A percentile compares a stretch with the other conserved stretches of the same genome.
Conservation (phyloP, 1,139 yeast genomes). For the Kodamaea fungicola region DNA sequence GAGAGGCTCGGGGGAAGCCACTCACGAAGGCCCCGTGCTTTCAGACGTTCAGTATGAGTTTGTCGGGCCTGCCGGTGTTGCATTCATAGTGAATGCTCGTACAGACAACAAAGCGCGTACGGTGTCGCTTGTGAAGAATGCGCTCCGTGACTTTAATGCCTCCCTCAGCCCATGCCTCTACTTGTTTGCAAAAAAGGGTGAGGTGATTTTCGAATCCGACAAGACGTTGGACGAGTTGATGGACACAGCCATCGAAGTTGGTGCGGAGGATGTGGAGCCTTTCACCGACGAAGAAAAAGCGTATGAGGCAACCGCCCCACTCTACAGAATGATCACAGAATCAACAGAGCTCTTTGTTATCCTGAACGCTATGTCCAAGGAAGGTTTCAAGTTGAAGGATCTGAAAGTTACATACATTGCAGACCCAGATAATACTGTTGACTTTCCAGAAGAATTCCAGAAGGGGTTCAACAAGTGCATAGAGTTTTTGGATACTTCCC, state of each 20-base stretch:
- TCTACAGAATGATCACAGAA: slow-evolving; percentile 49
- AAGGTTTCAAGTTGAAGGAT: slow-evolving; percentile 61
- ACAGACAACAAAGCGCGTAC: slow-evolving; percentile 90
- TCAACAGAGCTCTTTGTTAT: slow-evolving; percentile 60
- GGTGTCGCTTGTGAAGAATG: slow-evolving; percentile 69
- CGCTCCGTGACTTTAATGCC: slow-evolving; percentile 69
- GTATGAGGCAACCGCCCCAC: slow-evolving; percentile 34
- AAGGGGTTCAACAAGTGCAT: slow-evolving; percentile 58
- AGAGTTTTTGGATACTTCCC: slow-evolving; percentile 62
- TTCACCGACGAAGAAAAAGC: slow-evolving; percentile 39
- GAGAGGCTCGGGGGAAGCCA: slow-evolving; percentile 66
- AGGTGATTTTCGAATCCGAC: slow-evolving; percentile 48
- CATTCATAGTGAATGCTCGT: slow-evolving; percentile 76
- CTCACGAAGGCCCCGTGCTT: slow-evolving; percentile 31
- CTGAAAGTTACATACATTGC: slow-evolving; percentile 69
- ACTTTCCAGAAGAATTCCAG: slow-evolving; percentile 48
- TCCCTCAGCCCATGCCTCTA: slow-evolving; percentile 73
- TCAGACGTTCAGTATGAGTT: slow-evolving; percentile 73
- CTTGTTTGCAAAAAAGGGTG: slow-evolving; percentile 76
- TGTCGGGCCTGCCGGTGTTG: slow-evolving; percentile 89
- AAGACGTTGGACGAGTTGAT: slow-evolving; percentile 59
- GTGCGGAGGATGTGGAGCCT: slow-evolving; percentile 78
- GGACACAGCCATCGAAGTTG: slow-evolving; percentile 73
- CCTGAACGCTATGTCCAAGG: slow-evolving; percentile 52
- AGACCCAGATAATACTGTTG: slow-evolving; percentile 56